Percentiles rank a stretch among this genome's conserved stretches.
These are phyloP conservation scores for Betula pendula DNA, from an alignment of 306 rosid genomes.

Conservation along the genomic window DNA sequence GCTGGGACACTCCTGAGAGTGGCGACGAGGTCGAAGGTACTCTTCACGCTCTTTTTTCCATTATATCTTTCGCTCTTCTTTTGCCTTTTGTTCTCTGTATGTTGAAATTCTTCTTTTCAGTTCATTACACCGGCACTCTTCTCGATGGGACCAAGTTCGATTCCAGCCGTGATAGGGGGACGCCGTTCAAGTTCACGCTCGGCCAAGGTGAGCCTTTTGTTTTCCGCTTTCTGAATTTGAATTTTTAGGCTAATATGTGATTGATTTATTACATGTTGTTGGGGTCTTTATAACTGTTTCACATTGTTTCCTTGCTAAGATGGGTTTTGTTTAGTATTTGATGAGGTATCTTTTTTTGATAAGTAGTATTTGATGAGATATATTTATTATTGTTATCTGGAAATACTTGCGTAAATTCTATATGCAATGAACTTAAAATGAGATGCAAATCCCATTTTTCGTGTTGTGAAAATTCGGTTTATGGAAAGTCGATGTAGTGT, in stretches of 20 bases:
- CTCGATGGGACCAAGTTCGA: slow-evolving; percentile 91
- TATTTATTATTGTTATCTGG: too few relatives aligned
- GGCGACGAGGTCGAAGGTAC: slow-evolving; percentile 95
- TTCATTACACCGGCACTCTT: slow-evolving; percentile 90
- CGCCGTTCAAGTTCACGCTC: slow-evolving; percentile 85
- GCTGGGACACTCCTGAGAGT: slow-evolving; percentile 72
- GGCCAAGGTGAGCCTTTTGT: slow-evolving; percentile 66
- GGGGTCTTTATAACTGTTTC: not conserved
- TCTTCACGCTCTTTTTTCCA: not conserved
- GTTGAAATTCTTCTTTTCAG: slow-evolving; percentile 30
- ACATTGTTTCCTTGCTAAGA: not conserved
- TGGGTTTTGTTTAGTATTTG: not conserved
- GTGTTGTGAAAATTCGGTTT: too few relatives aligned
- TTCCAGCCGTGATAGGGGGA: slow-evolving; percentile 80
- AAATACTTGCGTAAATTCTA: too few relatives aligned
- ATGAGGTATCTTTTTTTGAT: not conserved
- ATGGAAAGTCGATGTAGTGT: too few relatives aligned
- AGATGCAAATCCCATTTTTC: not conserved
- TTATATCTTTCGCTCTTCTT: not conserved
- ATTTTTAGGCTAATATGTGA: not conserved
- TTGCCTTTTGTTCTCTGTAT: not conserved
- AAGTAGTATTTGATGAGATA: too few relatives aligned
- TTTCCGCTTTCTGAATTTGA: not conserved
- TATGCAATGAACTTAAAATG: not conserved
- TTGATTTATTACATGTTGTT: too few relatives aligned